Evolutionary conservation across 768 basidiomycete species (phyloP), one percentile per base, ranked within the genome.

Genomic region (Exidia glandulosa): DNA sequence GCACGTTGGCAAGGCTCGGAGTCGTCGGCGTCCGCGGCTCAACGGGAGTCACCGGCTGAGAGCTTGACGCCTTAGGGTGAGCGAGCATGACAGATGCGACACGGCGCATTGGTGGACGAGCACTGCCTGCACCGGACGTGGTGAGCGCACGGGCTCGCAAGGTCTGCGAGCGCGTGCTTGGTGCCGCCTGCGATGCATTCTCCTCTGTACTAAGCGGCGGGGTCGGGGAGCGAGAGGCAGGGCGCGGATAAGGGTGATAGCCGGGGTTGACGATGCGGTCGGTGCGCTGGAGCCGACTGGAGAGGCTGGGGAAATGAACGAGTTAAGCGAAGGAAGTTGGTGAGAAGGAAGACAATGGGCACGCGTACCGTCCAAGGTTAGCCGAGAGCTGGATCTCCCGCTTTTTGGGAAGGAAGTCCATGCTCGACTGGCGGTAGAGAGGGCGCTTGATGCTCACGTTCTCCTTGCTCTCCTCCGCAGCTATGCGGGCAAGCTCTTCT

Each of bases 361-460:
- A 57, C 50, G 30, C 30, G n/a, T 34, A 50, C 48, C 23, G n/a
- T n/a, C n/a, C n/a, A n/a, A 56, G 31, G 48, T 16, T 29, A 34
- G 52, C 30, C 25, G 29, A 57, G 13, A 32, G 12, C 9, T 7
- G 19, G 27, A 57, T 33, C n/a, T 29, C 36, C 19, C 6, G 19
- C 56, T 25, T 57, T 60, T 54, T 41, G 33, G 57, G 37, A 6
- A 92, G 82, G 64, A 90, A 90, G 67, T 92, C 90, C 90, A 91
- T 91, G 69, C 88, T 89, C 27, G 88, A 88, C 74, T 89, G 88
- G 60, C 86, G 78, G 72, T 88, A 88, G 29, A 90, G 74, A n/a
- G 66, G 66, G 19, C 84, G 80, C 59, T 76, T 77, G 34, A 70
- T 66, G 30, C 70, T 66, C 56, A 68, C 68, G 27, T 63, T 63